Conservation (phyloP, 2,329 filamentous ascomycete genomes). For the Dryadomyces sulphureus region DNA sequence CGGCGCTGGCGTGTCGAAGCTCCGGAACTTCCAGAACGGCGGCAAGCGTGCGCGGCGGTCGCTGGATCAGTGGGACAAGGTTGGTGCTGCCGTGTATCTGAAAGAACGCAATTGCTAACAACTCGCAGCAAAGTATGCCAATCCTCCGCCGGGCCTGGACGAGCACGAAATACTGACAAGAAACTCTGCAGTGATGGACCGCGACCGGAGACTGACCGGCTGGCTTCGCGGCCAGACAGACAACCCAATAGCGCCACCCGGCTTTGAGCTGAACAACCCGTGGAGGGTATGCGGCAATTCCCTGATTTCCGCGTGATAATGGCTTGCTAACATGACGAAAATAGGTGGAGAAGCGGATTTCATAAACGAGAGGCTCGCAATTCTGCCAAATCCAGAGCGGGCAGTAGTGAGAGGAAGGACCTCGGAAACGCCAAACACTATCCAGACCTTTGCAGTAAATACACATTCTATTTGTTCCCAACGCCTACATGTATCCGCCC, state of each 20-base stretch:
- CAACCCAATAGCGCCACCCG: constrained; percentile 36
- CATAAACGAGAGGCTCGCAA: constrained; percentile 19
- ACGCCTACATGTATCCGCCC: too few species aligned
- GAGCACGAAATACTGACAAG: not conserved
- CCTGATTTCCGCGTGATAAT: not conserved
- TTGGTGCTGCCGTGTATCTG: constrained; percentile 17
- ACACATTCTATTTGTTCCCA: not conserved
- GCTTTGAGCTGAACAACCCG: constrained; percentile 48
- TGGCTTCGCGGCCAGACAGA: constrained; percentile 43
- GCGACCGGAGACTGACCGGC: constrained; percentile 47
- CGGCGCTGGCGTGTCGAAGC: constrained; percentile 40
- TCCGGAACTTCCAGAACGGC: constrained; percentile 44
- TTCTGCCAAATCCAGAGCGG: not conserved
- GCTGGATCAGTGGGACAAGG: constrained; percentile 48
- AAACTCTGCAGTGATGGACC: constrained; percentile 47
- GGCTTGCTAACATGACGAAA: constrained; percentile 8
- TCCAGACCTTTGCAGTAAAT: constrained; percentile 1
- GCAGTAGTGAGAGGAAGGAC: too few species aligned
- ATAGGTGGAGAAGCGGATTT: constrained; percentile 39
- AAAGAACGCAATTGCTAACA: constrained; percentile 14
- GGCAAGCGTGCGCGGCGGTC: constrained; percentile 46
- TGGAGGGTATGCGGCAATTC: constrained; percentile 37
- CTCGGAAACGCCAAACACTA: too few species aligned
- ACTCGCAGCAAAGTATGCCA: constrained; percentile 40
- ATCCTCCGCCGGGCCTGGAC: too few species aligned